Conservation (phyloP, 768 basidiomycete genomes). For the Boletus pseudo-olivaceus region DNA sequence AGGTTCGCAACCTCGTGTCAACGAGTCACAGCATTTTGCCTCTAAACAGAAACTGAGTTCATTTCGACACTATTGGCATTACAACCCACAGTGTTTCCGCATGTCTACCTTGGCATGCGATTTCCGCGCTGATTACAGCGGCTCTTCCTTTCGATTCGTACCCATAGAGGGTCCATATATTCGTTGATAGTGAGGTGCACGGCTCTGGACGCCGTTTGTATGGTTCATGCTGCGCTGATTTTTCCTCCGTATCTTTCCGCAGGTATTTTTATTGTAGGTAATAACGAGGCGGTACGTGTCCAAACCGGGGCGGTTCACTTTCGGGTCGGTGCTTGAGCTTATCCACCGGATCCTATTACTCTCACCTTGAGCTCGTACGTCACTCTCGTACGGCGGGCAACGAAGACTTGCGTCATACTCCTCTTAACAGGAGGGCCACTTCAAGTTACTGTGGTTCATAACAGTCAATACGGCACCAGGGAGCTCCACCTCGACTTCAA, state of each 20-base stretch:
- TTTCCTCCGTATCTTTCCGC: conserved; percentile 6
- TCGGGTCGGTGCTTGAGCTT: conserved; percentile 9
- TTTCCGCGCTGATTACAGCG: conserved; percentile 11
- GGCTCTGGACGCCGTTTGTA: background rate
- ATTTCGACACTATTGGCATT: conserved; percentile 12
- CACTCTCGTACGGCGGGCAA: background rate
- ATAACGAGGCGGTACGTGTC: conserved; percentile 15
- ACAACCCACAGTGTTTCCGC: conserved; percentile 21
- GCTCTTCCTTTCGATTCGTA: background rate
- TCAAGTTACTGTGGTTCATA: background rate
- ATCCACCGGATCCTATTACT: conserved; percentile 6
- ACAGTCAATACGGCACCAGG: too few relatives aligned
- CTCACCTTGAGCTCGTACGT: background rate
- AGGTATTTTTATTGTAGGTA: conserved; percentile 10
- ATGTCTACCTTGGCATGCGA: conserved; percentile 17
- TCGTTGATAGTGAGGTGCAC: background rate
- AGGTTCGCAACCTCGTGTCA: conserved; percentile 20
- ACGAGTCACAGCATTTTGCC: conserved; percentile 16
- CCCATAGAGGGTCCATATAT: background rate
- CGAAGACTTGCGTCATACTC: background rate
- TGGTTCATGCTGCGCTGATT: background rate
- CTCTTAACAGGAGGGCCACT: background rate
- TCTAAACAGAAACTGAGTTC: conserved; percentile 18
- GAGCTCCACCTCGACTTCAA: background rate
- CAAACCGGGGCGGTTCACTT: conserved; percentile 8